phyloP scores from a whole-genome alignment of 768 basidiomycete genomes.

The Antrodiella citrinella region DNA sequence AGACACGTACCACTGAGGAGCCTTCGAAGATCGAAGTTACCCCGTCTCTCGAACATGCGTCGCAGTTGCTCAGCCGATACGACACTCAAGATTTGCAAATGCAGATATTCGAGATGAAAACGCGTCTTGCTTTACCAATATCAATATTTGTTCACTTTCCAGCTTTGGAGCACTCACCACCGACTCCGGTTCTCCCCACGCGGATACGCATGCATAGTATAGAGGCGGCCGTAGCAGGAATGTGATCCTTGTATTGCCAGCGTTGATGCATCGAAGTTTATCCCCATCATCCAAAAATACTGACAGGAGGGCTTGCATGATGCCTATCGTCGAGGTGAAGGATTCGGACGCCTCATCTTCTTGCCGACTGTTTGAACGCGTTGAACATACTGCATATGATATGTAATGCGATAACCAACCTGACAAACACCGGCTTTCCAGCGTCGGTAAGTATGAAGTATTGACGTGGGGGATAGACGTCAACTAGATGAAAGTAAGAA shows the following conservation, averaged over 20 bases:
- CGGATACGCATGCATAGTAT: slow-evolving; percentile 86
- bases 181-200: slow-evolving; percentile 94
- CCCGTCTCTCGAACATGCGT: slow-evolving; percentile 79
- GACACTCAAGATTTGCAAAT: slow-evolving; percentile 88
- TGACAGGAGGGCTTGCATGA: slow-evolving; percentile 93
- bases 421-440: slow-evolving; percentile 94
- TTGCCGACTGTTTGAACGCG: no score
- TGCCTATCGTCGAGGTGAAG: slow-evolving; percentile 74
- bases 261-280: slow-evolving; percentile 75
- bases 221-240: slow-evolving; percentile 83
- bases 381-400: neutral
- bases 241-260: slow-evolving; percentile 74
- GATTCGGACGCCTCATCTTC: slow-evolving; percentile 52
- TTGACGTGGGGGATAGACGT: slow-evolving; percentile 48
- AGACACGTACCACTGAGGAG: slow-evolving; percentile 49
- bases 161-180: slow-evolving; percentile 51
- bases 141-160: slow-evolving; percentile 18
- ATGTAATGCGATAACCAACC: slow-evolving; percentile 35
- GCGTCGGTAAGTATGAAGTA: slow-evolving; percentile 94
- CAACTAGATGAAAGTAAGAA: slow-evolving; percentile 6
- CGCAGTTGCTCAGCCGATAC: slow-evolving; percentile 80
- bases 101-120: slow-evolving; percentile 89
- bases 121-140: slow-evolving; percentile 72
- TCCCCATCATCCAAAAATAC: slow-evolving; percentile 93
- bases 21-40: slow-evolving; percentile 84